These are phyloP conservation scores for Coccomyxa subellipsoidea DNA, from an alignment of 163 green algal species.

Conservation along the genomic window DNA sequence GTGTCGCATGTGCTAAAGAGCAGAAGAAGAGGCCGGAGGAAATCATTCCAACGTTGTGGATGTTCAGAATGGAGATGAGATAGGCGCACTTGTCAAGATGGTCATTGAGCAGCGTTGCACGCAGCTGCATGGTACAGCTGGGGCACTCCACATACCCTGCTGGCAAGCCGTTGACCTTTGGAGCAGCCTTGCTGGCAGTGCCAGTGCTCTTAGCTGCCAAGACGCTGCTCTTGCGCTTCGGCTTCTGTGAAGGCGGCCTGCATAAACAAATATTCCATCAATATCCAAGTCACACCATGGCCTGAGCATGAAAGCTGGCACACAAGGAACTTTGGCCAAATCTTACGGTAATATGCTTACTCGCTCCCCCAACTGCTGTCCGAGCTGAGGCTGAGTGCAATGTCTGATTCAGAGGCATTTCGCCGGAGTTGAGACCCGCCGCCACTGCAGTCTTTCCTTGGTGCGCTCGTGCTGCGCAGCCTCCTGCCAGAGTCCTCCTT, in stretches of 20 bases:
- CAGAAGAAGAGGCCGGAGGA: no score
- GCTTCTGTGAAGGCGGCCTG: background rate
- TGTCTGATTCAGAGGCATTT: background rate
- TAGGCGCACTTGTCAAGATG: background rate
- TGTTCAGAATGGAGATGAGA: background rate
- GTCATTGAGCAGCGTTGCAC: background rate
- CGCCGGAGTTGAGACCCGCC: background rate
- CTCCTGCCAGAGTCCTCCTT: background rate
- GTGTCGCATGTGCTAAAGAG: no score
- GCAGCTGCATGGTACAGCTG: background rate
- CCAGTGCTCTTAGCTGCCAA: background rate
- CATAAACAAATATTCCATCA: background rate
- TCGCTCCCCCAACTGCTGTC: conserved; percentile 1
- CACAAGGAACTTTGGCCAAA: background rate
- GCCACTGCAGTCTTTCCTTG: background rate
- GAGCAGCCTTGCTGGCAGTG: background rate
- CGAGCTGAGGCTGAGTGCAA: background rate
- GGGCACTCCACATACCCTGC: background rate
- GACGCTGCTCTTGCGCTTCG: background rate
- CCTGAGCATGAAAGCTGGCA: background rate
- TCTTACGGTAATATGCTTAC: background rate
- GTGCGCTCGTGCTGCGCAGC: background rate
- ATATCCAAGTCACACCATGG: no score
- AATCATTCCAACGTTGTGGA: background rate
- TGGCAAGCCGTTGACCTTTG: background rate